phyloP scores from a whole-genome alignment of 306 rosid genomes.

The Cucurbita moschata region DNA sequence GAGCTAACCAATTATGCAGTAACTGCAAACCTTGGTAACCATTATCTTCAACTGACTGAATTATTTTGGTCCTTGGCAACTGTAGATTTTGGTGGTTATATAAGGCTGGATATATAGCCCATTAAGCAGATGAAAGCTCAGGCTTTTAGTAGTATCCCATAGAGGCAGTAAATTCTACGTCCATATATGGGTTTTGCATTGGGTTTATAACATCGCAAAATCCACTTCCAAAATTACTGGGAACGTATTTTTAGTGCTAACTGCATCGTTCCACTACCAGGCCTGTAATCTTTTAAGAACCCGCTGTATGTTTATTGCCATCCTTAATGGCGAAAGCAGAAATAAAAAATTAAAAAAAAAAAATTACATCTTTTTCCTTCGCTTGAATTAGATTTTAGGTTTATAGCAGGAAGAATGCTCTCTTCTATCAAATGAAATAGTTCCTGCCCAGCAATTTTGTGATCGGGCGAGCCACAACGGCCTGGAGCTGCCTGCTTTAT shows the following conservation, averaged over 20 bases:
- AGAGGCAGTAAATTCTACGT: neutral
- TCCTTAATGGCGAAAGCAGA: neutral
- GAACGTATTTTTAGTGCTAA: slow-evolving; percentile 6
- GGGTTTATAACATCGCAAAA: neutral
- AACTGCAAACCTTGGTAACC: slow-evolving; percentile 11
- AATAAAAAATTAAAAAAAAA: neutral
- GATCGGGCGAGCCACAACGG: neutral
- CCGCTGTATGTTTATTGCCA: neutral
- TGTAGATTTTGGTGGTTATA: slow-evolving; percentile 9
- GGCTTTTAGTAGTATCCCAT: neutral
- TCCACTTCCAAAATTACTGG: slow-evolving; percentile 2
- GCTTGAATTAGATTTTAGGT: neutral
- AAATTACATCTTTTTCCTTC: neutral
- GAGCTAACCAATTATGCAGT: slow-evolving; percentile 14
- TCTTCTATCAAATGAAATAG: neutral
- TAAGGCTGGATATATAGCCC: slow-evolving; percentile 5
- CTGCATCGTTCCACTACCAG: neutral
- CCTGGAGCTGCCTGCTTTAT: neutral
- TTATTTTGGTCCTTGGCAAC: slow-evolving; percentile 22
- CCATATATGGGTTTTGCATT: neutral
- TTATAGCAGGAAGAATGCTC: neutral
- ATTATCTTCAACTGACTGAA: slow-evolving; percentile 9
- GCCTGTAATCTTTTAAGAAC: neutral
- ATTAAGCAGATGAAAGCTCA: neutral
- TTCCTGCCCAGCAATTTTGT: neutral